Evolutionary conservation across 768 basidiomycete genomes (phyloP).

Genomic region (Termitomyces sp.): DNA sequence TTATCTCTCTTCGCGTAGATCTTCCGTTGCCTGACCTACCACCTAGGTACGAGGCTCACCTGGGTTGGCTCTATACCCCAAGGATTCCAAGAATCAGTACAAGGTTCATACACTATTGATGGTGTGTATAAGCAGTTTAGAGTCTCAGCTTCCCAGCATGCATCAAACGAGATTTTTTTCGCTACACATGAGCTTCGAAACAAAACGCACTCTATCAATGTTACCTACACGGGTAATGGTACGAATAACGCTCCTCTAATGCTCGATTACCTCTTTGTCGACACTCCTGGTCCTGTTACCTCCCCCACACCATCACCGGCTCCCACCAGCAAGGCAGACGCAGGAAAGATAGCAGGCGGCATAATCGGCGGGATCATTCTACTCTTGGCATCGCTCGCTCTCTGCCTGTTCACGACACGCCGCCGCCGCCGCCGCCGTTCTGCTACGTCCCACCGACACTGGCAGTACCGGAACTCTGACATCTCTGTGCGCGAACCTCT

Average conservation of each 20-base stretch:
- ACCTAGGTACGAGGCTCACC: conserved; percentile 18
- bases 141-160: neutral
- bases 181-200: conserved; percentile 8
- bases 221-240: neutral
- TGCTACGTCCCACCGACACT: too few relatives aligned
- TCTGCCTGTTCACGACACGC: neutral
- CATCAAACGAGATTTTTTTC: conserved; percentile 14
- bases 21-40: neutral
- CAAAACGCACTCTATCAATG: neutral
- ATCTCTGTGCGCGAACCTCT: neutral
- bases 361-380: neutral
- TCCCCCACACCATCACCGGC: too few relatives aligned
- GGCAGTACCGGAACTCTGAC: too few relatives aligned
- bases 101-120: conserved; percentile 21
- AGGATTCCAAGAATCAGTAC: conserved; percentile 3
- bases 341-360: neutral
- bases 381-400: neutral
- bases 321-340: too few relatives aligned
- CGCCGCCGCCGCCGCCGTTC: neutral
- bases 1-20: neutral
- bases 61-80: conserved; percentile 16
- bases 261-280: conserved; percentile 10
- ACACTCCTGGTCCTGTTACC: too few relatives aligned
- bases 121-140: conserved; percentile 5
- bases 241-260: conserved; percentile 11